These are phyloP conservation scores for Alternaria sp. DNA, from an alignment of 2,329 filamentous ascomycete genomes.

Conservation along the genomic window DNA sequence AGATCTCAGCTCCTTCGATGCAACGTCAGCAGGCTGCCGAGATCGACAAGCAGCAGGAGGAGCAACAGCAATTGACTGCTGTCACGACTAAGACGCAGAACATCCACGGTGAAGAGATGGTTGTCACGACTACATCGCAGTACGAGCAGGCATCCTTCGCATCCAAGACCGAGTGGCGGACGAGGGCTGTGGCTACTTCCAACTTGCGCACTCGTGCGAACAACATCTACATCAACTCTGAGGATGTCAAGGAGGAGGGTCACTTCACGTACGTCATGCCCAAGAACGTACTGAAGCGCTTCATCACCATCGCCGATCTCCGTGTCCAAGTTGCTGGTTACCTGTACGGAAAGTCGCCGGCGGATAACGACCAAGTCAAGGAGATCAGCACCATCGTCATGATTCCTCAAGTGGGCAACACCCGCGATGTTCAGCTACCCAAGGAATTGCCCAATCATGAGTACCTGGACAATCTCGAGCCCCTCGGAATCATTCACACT, in stretches of 20 bases:
- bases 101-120: slow-evolving; percentile 94
- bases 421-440: slow-evolving; percentile 88
- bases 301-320: slow-evolving; percentile 96
- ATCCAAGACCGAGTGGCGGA: slow-evolving; percentile 99
- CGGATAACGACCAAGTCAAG: slow-evolving; percentile 96
- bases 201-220: slow-evolving; percentile 93
- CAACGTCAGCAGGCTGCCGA: slow-evolving; percentile 98
- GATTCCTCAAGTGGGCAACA: slow-evolving; percentile 94
- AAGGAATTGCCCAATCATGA: slow-evolving; percentile 91
- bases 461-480: slow-evolving; percentile 84
- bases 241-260: slow-evolving; percentile 88
- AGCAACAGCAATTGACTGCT: slow-evolving; percentile 93
- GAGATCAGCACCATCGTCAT: slow-evolving; percentile 96
- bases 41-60: slow-evolving; percentile 98
- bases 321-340: slow-evolving; percentile 96
- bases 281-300: slow-evolving; percentile 97
- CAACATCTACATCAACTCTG: slow-evolving; percentile 98
- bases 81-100: slow-evolving; percentile 99
- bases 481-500: slow-evolving; percentile 93
- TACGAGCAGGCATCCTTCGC: slow-evolving; percentile 98
- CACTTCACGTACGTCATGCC: slow-evolving; percentile 97
- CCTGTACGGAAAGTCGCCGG: slow-evolving; percentile 88
- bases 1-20: slow-evolving; percentile 96
- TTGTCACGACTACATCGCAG: slow-evolving; percentile 96
- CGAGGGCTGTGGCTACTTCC: slow-evolving; percentile 92